Evolutionary conservation across 2,329 filamentous ascomycete genomes (phyloP).

Genomic region (Talaromyces sp.): DNA sequence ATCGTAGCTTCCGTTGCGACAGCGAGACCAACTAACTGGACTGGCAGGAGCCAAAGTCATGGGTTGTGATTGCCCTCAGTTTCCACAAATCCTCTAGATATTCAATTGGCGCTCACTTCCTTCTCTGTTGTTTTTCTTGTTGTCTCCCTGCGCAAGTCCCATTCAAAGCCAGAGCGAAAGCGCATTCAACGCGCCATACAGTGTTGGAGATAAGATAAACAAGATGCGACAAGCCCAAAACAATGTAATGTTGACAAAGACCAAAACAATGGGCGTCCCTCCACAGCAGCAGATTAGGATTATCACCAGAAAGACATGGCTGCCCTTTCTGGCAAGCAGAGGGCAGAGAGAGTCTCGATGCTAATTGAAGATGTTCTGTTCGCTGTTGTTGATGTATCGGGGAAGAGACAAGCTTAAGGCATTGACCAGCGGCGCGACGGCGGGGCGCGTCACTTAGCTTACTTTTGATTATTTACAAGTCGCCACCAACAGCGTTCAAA

Average conservation of each 20-base stretch:
- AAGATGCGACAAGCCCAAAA: constrained; percentile 1
- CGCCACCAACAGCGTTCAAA: no score
- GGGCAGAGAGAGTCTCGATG: neutral
- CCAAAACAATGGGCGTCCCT: neutral
- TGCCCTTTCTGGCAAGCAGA: neutral
- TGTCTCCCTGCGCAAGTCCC: neutral
- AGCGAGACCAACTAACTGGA: neutral
- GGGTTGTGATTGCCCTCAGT: neutral
- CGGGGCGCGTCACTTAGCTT: neutral
- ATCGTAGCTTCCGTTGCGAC: constrained; percentile 14
- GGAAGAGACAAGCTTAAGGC: neutral
- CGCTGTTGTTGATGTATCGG: neutral
- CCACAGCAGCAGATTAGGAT: neutral
- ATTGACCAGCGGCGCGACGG: neutral
- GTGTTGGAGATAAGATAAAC: constrained; percentile 11
- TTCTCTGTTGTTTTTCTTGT: neutral
- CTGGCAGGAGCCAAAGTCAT: neutral
- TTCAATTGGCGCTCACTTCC: neutral
- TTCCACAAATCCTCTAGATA: neutral
- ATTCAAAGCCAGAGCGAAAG: neutral
- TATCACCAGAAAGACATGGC: neutral
- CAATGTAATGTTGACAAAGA: neutral
- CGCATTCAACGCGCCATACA: constrained; percentile 13
- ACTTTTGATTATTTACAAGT: neutral
- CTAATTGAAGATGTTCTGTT: neutral